Base-by-base conservation (phyloP, 257 asterid genomes). In the Penstemon newberryi region DNA sequence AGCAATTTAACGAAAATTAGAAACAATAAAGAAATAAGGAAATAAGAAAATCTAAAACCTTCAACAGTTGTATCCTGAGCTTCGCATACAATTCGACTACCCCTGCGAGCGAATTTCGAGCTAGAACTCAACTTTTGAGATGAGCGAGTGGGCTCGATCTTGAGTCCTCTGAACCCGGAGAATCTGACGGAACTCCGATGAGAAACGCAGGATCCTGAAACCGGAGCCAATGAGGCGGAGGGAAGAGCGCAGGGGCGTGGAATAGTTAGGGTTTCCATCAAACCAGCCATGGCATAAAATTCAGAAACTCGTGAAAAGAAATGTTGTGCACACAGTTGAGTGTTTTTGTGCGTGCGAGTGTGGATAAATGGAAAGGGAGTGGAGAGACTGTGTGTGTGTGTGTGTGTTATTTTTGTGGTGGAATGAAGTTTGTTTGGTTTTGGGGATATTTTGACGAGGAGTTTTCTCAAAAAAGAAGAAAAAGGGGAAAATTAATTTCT, bases 171-270 rank as follows among this genome's bases (percentile, higher is more conserved):
- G 72, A 84, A 89, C 8, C 77, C 75, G 7, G 96, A 74, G 76
- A 92, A 87, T 40, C 84, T 65, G 77, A 83, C 77, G 51, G 90
- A 74, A 37, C 33, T 61, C 43, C 85, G 80, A 45, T 67, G 75
- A 18, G 61, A 52, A 12, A 13, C 72, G 37, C 77, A 73, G 63
- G 33, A 25, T 25, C 33, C 33, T 25, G 84, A 66, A 3, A 75
- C 66, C 13, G 89, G 85, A 53, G 84, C 73, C 71, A 87, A 59
- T 4, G 89, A 81, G 6, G 81, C 79, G 40, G 88, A 73, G 11
- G 82, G 86, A 59, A 79, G 51, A 36, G 84, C 81, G 68, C 86
- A 78, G 67, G 95, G 82, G 79, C 92, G 96, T 10, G 96, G 96
- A 53, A 87, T 57, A 2, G 77, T 63, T 13, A 87, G 74, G 75